Evolutionary conservation across 139 green algal species (phyloP).

Genomic region (Nannochloris sp.): DNA sequence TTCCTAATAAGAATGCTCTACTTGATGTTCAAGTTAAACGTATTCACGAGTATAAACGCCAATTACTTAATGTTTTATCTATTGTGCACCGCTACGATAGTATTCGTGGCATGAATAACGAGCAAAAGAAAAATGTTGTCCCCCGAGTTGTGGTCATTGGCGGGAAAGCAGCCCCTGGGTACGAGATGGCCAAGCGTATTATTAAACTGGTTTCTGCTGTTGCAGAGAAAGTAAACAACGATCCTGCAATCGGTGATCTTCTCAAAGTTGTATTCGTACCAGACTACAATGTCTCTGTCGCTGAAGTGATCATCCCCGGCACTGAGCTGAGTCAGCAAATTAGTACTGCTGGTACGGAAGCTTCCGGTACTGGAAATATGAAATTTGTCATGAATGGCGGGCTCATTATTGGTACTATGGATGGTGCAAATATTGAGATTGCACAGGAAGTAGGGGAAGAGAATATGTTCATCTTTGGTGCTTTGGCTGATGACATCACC

Average conservation of each 20-base stretch:
- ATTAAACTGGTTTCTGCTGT: conserved; percentile 92
- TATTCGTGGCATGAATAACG: conserved; percentile 82
- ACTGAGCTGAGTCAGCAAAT: conserved; percentile 95
- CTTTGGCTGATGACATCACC: conserved; percentile 50
- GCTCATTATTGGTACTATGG: conserved; percentile 91
- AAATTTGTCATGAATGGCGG: conserved; percentile 99
- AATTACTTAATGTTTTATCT: conserved; percentile 88
- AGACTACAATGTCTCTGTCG: conserved; percentile 97
- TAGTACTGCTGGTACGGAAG: conserved; percentile 93
- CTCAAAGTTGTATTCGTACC: conserved; percentile 93
- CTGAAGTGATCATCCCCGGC: conserved; percentile 87
- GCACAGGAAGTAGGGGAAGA: conserved; percentile 53
- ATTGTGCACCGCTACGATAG: conserved; percentile 85
- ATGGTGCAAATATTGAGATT: conserved; percentile 99
- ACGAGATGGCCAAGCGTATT: conserved; percentile 98
- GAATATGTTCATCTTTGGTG: conserved; percentile 88
- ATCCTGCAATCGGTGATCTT: conserved; percentile 87
- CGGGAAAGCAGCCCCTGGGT: conserved; percentile 95
- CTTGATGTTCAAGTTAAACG: conserved; percentile 96
- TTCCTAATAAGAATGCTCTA: conserved; percentile 68
- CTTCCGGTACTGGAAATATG: conserved; percentile 96
- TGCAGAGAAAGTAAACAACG: conserved; percentile 81
- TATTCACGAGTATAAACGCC: conserved; percentile 99
- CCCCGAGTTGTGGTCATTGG: conserved; percentile 86
- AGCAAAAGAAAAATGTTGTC: conserved; percentile 77